Evolutionary conservation across 306 rosid genomes (phyloP).

Genomic region (Pachyrhizus erosus): DNA sequence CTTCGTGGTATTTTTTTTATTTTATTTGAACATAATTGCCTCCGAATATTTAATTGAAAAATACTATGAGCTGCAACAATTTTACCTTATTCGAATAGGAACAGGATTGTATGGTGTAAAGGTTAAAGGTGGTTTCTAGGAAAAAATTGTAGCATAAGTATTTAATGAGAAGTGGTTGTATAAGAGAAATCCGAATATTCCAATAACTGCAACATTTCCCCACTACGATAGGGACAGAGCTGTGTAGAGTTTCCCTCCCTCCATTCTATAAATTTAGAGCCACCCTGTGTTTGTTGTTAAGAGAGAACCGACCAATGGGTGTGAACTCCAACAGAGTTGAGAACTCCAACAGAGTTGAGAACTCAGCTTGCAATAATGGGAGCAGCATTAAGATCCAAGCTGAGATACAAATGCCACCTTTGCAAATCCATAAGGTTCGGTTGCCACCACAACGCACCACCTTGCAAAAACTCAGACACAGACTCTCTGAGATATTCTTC

Average conservation of each 20-base stretch:
- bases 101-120: too few species aligned
- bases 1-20: too few species aligned
- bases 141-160: too few species aligned
- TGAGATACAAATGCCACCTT: constrained; percentile 49
- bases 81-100: too few species aligned
- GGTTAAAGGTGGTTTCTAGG: too few species aligned
- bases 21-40: too few species aligned
- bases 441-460: constrained; percentile 75
- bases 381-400: constrained; percentile 52
- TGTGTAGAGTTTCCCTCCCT: constrained; percentile 18
- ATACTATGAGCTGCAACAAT: too few species aligned
- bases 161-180: not conserved
- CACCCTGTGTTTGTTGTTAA: constrained; percentile 32
- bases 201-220: constrained; percentile 4
- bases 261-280: constrained; percentile 69
- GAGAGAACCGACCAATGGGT: not conserved
- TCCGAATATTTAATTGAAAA: too few species aligned
- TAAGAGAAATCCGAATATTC: constrained; percentile 5
- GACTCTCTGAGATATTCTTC: constrained; percentile 82
- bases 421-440: constrained; percentile 70
- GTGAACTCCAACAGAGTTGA: constrained; percentile 71
- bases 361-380: constrained; percentile 51
- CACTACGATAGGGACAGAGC: constrained; percentile 15
- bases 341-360: constrained; percentile 75
- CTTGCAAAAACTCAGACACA: constrained; percentile 64